Evolutionary conservation across 2,329 filamentous ascomycete species (phyloP), one percentile per base, ranked within the genome.

Genomic region (Fusarium siculi): DNA sequence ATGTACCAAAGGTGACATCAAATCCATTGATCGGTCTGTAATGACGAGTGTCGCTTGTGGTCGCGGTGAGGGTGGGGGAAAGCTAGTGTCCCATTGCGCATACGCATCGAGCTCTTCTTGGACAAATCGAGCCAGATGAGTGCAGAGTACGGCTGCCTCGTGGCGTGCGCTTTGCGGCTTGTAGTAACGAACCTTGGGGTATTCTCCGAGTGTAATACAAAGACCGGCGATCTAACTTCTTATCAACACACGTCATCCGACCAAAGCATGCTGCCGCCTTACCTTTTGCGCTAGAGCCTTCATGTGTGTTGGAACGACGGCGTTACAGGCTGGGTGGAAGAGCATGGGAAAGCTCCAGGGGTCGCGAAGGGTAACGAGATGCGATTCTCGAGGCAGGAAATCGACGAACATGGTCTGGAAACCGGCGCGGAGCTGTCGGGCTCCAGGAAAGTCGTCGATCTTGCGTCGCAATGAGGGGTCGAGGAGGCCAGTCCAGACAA

Each of bases 341-440:
- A 99, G 87, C 57, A 95, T 89, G 2, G 95, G 95, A 79, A 99
- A 99, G 83, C 96, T 98, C 91, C 93, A 97, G 2, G 96, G 96
- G 80, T 99, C 96, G 79, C 93, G 88, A 78, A 99, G 98, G 1
- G 94, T 97, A 76, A 98, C 87, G 44, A 99, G 85, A 77, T 97
- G 93, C 11, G 95, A 96, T 84, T 99, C 96, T 78, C 94, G 90
- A 10, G 96, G 95, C 79, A 91, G 96, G 81, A 92, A 99, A 81
- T 98, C 93, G 80, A 97, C 89, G 59, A 95, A 93, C 62, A 98
- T 86, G 9, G 95, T 93, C 67, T 92, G 91, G 79, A 95, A 95
- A 61, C 92, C 90, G n/a, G 90, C 91, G 70, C 97, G 93, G 78
- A 93, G 90, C 74, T 94, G 90, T 70, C 92, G 88, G 37, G 92